Percentiles rank a stretch among this genome's conserved stretches.
Conservation (phyloP, 2,329 filamentous ascomycete species). For the Colletotrichum spaethianum region DNA sequence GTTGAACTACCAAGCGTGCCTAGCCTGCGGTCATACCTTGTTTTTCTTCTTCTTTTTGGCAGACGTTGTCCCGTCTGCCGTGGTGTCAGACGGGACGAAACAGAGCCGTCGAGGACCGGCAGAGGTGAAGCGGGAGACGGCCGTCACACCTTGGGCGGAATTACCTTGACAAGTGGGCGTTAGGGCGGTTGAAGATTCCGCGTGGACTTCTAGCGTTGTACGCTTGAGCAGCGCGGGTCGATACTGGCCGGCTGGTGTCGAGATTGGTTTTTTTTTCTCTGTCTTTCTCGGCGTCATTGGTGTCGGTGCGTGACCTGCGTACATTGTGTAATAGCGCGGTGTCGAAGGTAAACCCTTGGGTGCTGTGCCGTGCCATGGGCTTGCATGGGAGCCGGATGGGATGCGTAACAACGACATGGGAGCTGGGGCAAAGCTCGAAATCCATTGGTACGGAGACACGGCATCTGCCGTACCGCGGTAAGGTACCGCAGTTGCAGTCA, state of each 20-base stretch:
- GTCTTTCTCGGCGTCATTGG: background rate
- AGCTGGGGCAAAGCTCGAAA: conserved; percentile 9
- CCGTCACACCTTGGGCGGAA: background rate
- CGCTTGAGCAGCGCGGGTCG: background rate
- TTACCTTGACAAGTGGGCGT: background rate
- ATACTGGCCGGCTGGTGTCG: background rate
- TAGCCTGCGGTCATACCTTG: background rate
- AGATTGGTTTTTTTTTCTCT: too few relatives aligned
- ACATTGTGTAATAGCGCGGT: background rate
- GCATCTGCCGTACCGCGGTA: conserved; percentile 38
- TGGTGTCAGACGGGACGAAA: background rate
- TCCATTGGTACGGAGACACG: conserved; percentile 28
- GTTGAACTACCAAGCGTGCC: background rate
- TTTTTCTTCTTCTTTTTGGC: background rate
- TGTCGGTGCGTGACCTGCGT: background rate
- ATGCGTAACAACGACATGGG: conserved; percentile 8
- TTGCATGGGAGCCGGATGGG: conserved; percentile 21
- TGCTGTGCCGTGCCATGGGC: conserved; percentile 12
- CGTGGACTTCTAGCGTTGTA: conserved; percentile 14
- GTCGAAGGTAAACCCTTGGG: background rate
- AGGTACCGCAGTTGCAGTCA: conserved; percentile 31
- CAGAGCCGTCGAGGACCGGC: background rate
- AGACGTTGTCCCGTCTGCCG: conserved; percentile 18
- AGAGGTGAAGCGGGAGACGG: background rate
- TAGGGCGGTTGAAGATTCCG: conserved; percentile 9